Evolutionary conservation across 2,329 filamentous ascomycete genomes (phyloP).

Genomic region (Dothiorella sarmentorum): DNA sequence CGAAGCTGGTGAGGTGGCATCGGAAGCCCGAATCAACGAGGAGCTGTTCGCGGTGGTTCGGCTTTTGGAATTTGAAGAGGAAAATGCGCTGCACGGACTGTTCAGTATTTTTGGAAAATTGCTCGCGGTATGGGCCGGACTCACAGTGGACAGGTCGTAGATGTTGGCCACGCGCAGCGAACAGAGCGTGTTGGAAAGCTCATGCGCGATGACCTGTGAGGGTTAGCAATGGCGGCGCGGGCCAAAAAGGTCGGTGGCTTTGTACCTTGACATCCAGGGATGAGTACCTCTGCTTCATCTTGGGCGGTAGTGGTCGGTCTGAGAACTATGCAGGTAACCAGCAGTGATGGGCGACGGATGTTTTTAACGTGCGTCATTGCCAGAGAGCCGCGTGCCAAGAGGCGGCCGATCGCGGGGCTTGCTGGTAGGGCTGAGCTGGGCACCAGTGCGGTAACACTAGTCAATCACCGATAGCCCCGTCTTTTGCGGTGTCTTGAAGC

Average conservation of each 20-base stretch:
- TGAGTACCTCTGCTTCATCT: constrained; percentile 76
- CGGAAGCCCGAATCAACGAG: constrained; percentile 94
- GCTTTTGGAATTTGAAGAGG: constrained; percentile 90
- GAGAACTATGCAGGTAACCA: not conserved
- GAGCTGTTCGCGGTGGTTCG: constrained; percentile 82
- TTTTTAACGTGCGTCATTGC: constrained; percentile 17
- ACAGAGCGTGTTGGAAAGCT: constrained; percentile 74
- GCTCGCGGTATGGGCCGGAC: constrained; percentile 19
- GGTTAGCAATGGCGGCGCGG: not conserved
- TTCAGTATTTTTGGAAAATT: constrained; percentile 17
- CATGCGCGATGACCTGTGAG: constrained; percentile 81
- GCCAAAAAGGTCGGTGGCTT: not conserved
- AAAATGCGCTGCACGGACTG: constrained; percentile 68
- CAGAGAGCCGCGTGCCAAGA: constrained; percentile 1
- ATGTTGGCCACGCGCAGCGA: constrained; percentile 84
- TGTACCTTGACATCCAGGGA: constrained; percentile 71
- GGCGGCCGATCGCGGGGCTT: constrained; percentile 7
- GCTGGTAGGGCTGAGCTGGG: constrained; percentile 3
- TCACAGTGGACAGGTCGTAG: constrained; percentile 84
- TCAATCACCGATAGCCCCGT: not conserved
- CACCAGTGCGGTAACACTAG: not conserved
- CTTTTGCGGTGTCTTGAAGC: no score
- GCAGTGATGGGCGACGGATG: not conserved
- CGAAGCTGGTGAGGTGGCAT: constrained; percentile 88
- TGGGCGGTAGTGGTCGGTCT: not conserved